Conservation (phyloP, 1,284 basidiomycete genomes). For the Waitea zeae region DNA sequence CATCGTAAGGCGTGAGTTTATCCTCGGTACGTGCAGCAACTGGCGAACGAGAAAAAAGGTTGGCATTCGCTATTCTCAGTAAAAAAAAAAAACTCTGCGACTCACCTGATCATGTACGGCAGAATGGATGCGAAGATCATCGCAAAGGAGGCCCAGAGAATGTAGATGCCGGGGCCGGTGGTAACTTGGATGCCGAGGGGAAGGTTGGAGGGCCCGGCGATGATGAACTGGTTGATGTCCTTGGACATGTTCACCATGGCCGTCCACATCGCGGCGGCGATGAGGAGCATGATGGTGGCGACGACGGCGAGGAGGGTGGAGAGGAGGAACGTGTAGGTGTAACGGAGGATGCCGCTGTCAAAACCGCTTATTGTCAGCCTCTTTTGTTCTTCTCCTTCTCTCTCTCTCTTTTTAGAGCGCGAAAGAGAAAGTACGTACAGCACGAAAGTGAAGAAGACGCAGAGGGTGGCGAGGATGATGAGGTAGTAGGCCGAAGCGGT, state of each 20-base stretch:
- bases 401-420: background rate
- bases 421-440: conserved; percentile 20
- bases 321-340: conserved; percentile 44
- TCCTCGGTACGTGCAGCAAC: conserved; percentile 57
- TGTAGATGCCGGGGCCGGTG: conserved; percentile 39
- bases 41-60: conserved; percentile 11
- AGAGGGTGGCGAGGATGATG: conserved; percentile 53
- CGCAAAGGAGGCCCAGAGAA: conserved; percentile 57
- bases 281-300: conserved; percentile 43
- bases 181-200: conserved; percentile 43
- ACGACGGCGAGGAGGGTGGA: conserved; percentile 46
- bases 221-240: conserved; percentile 32
- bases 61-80: conserved; percentile 1
- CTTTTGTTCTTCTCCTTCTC: conserved; percentile 7
- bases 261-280: conserved; percentile 63
- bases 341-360: conserved; percentile 46
- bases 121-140: conserved; percentile 41
- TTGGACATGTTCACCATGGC: conserved; percentile 47
- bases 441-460: conserved; percentile 43
- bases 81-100: background rate
- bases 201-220: conserved; percentile 13
- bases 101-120: conserved; percentile 53
- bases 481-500: conserved; percentile 61
- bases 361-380: too few species aligned
- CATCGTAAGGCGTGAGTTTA: too few species aligned